Evolutionary conservation across 352 stramenopile genomes (phyloP).

Genomic region (Phytophthora aleatoria): DNA sequence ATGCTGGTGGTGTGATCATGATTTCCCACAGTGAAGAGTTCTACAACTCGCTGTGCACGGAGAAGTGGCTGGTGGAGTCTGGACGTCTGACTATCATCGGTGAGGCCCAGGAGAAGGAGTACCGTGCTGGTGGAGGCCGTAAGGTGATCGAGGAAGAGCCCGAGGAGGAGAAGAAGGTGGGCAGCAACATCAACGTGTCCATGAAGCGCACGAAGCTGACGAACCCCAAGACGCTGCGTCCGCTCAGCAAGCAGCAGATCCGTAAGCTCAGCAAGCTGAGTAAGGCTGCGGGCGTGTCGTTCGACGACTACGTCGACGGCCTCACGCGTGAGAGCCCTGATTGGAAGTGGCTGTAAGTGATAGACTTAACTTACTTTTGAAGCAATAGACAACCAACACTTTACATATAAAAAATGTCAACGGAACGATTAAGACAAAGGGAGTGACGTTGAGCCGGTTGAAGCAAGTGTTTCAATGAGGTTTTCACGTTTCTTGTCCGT

Average conservation of each 20-base stretch:
- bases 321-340: conserved; percentile 66
- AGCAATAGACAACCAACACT: conserved; percentile 35
- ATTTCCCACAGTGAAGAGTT: conserved; percentile 86
- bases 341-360: conserved; percentile 75
- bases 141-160: conserved; percentile 72
- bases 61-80: conserved; percentile 79
- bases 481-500: too few relatives aligned
- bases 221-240: conserved; percentile 74
- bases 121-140: conserved; percentile 59
- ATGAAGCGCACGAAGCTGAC: conserved; percentile 75
- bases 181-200: conserved; percentile 48
- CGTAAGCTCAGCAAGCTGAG: conserved; percentile 66
- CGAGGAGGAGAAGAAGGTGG: conserved; percentile 49
- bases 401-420: conserved; percentile 9
- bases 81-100: conserved; percentile 68
- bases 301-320: conserved; percentile 64
- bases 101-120: conserved; percentile 76
- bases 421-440: too few relatives aligned
- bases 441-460: too few relatives aligned
- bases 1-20: conserved; percentile 76
- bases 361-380: conserved; percentile 42
- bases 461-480: too few relatives aligned
- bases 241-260: conserved; percentile 73
- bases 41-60: conserved; percentile 80
- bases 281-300: conserved; percentile 62